Conservation (phyloP, 108 stramenopile species). For the Fistulifera pelliculosa region DNA sequence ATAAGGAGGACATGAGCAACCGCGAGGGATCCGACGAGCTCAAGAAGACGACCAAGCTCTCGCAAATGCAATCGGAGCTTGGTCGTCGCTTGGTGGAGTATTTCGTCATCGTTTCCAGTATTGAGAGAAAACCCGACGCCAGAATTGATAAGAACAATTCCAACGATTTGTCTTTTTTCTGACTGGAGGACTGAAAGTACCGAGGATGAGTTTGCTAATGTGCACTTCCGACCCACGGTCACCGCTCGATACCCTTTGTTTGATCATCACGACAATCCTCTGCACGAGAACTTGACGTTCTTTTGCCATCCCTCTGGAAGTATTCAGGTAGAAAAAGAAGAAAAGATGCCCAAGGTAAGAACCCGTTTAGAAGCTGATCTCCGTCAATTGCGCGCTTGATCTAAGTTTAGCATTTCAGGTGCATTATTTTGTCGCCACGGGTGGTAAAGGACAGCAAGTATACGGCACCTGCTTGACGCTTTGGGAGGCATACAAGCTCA, state of each 20-base stretch:
- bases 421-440: slow-evolving; percentile 77
- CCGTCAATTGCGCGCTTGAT: background rate
- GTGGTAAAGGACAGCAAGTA: slow-evolving; percentile 58
- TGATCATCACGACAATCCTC: slow-evolving; percentile 70
- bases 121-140: slow-evolving; percentile 12
- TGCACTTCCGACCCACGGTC: slow-evolving; percentile 47
- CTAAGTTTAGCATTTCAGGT: slow-evolving; percentile 16
- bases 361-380: background rate
- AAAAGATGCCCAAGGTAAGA: slow-evolving; percentile 61
- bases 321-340: slow-evolving; percentile 36
- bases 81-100: slow-evolving; percentile 74
- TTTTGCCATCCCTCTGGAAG: slow-evolving; percentile 67
- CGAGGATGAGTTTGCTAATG: slow-evolving; percentile 28
- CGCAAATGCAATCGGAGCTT: background rate
- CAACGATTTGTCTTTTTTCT: slow-evolving; percentile 7
- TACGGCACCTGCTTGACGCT: slow-evolving; percentile 72
- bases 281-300: slow-evolving; percentile 53
- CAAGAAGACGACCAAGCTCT: slow-evolving; percentile 9
- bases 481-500: slow-evolving; percentile 53
- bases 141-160: slow-evolving; percentile 3
- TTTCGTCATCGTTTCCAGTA: slow-evolving; percentile 66
- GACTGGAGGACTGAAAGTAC: slow-evolving; percentile 16
- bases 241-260: slow-evolving; percentile 62
- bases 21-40: background rate
- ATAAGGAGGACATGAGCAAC: no score